Base-by-base conservation (phyloP, 805 yeast genomes). In the Pichia paraexigua region DNA sequence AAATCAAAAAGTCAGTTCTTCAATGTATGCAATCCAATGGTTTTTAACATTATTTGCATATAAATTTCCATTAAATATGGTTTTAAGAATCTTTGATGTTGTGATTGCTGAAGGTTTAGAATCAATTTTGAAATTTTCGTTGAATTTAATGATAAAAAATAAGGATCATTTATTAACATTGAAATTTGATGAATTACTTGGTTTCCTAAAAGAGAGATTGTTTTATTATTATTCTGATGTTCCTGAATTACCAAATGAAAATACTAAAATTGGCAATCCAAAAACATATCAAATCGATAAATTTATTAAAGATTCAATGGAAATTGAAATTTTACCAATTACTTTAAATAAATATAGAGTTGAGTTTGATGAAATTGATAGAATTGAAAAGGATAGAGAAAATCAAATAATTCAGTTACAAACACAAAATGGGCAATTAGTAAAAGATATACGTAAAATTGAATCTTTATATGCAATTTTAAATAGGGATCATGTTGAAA, bases 11-110 rank as follows among this genome's bases (percentile, higher is more conserved):
- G 82, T 94, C 24, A 78, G 84, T 54, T 86, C 96, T 3, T 85
- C 95, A 22, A 92, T 92, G 98, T 94, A 88, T 72, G 98, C 97
- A 0, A 83, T 96, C 2, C 98, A 94, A 68, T 94, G 99, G 99
- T 92, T 94, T 63, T 75, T 94, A 60, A 94, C 98, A 0, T 77
- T 94, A 57, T 94, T 94, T 69, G 95, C 96, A 8, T 94, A 94
- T 72, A 89, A 89, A 64, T 92, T 94, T 66, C 98, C 99, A 17
- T 71, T 91, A 47, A 87, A 82, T 51, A 84, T 92, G 63, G 97
- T 94, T 24, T 70, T 89, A 56, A 75, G 97, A 55, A 87, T 94
- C 41, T 88, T 79, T 66, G 99, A 94, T 69, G 78, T 88, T 54
- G 82, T 94, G 9, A 81, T 94, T 48, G 84, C 95, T 9, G 97